Conservation (phyloP, 805 yeast species). For the Lachancea dasiensis region DNA sequence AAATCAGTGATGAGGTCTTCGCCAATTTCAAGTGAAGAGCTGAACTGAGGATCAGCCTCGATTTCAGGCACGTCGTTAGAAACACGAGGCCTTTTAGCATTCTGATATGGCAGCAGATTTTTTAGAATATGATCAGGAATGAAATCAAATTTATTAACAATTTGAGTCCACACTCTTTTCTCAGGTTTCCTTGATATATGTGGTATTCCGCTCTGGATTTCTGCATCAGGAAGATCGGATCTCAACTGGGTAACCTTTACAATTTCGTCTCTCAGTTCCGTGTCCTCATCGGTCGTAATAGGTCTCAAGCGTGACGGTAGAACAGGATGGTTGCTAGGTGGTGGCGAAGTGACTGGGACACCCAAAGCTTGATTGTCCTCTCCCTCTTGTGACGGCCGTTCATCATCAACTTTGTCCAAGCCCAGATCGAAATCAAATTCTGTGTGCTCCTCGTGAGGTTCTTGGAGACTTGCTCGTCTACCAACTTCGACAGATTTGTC, state of each 20-base stretch:
- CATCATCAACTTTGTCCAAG: conserved; percentile 32
- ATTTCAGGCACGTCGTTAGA: conserved; percentile 7
- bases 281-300: conserved; percentile 18
- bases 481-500: conserved; percentile 66
- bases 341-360: conserved; percentile 15
- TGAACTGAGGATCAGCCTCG: conserved; percentile 17
- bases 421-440: conserved; percentile 54
- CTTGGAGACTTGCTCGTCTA: conserved; percentile 39
- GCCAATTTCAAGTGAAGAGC: conserved; percentile 23
- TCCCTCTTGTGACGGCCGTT: conserved; percentile 27
- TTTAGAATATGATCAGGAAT: conserved; percentile 18
- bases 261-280: conserved; percentile 18
- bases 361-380: conserved; percentile 27
- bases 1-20: conserved; percentile 12
- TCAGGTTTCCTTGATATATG: not conserved
- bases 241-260: conserved; percentile 7
- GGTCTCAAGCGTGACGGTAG: conserved; percentile 11
- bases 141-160: conserved; percentile 15
- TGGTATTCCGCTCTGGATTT: not conserved
- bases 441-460: conserved; percentile 23
- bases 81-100: conserved; percentile 15
- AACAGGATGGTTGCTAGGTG: conserved; percentile 7
- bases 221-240: not conserved
- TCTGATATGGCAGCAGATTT: conserved; percentile 15
- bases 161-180: conserved; percentile 23